Conservation (phyloP, 257 asterid genomes). For the Salvia rosmarinus region DNA sequence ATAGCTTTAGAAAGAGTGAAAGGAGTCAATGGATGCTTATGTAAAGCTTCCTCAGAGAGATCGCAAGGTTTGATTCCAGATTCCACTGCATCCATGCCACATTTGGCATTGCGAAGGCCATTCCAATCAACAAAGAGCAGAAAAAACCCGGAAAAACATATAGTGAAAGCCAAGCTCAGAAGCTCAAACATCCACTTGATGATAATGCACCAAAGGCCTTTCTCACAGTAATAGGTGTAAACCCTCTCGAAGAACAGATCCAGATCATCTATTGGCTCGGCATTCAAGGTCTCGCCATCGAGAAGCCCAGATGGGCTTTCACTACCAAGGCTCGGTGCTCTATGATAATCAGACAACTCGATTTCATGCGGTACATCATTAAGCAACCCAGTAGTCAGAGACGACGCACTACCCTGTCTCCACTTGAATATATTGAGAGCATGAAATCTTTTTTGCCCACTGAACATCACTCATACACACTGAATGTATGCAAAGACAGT, state of each 20-base stretch:
- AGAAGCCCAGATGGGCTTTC: slow-evolving; percentile 98
- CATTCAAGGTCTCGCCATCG: slow-evolving; percentile 70
- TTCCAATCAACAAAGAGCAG: slow-evolving; percentile 88
- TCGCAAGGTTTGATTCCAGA: slow-evolving; percentile 96
- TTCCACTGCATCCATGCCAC: slow-evolving; percentile 99
- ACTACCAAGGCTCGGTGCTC: slow-evolving; percentile 79
- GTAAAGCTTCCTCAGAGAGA: slow-evolving; percentile 86
- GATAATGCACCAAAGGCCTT: slow-evolving; percentile 97
- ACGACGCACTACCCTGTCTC: slow-evolving; percentile 62
- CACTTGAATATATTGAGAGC: slow-evolving; percentile 72
- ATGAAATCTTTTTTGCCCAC: slow-evolving; percentile 66
- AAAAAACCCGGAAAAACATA: slow-evolving; percentile 88
- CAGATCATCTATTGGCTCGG: slow-evolving; percentile 77
- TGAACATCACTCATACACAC: slow-evolving; percentile 78
- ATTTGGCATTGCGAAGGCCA: slow-evolving; percentile 92
- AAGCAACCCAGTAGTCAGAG: slow-evolving; percentile 68
- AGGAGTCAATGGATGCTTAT: slow-evolving; percentile 82
- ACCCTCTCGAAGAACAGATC: slow-evolving; percentile 94
- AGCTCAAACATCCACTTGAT: slow-evolving; percentile 89
- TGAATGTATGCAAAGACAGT: slow-evolving; percentile 51
- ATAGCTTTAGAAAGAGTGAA: slow-evolving; percentile 76
- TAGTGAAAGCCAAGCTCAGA: slow-evolving; percentile 79
- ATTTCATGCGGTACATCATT: slow-evolving; percentile 68
- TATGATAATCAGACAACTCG: slow-evolving; percentile 80
- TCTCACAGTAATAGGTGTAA: slow-evolving; percentile 85